Percentiles rank a stretch among this genome's conserved stretches.
These are phyloP conservation scores for Halenospora varia DNA, from an alignment of 495 filamentous ascomycete species.

Conservation along the genomic window DNA sequence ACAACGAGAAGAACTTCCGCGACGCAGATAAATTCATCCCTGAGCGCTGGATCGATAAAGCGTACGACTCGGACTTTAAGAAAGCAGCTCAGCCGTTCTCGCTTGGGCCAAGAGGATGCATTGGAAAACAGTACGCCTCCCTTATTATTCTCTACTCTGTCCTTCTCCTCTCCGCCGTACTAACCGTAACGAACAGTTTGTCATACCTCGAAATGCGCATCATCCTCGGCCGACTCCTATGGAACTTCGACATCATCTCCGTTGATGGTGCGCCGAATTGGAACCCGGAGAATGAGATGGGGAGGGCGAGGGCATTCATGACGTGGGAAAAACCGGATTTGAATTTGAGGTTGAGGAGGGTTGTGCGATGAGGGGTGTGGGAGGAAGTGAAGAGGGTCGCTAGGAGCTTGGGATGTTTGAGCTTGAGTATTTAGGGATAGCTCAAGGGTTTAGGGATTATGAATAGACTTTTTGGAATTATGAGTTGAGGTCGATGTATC, in stretches of 20 bases:
- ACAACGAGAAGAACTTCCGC: conserved; percentile 27
- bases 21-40: conserved; percentile 34
- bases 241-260: conserved; percentile 38
- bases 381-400: no score
- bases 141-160: no score
- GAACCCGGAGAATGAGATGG: conserved; percentile 9
- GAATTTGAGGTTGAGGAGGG: conserved; percentile 3
- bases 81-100: conserved; percentile 40
- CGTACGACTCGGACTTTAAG: conserved; percentile 28
- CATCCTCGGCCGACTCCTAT: conserved; percentile 49
- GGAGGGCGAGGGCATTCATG: conserved; percentile 5
- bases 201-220: conserved; percentile 50
- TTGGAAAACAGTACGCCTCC: conserved; percentile 31
- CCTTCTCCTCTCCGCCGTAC: no score
- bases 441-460: no score
- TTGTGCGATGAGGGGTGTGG: conserved; percentile 1
- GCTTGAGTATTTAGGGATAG: no score
- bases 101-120: conserved; percentile 41
- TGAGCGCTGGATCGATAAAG: conserved; percentile 34
- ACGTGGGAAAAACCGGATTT: conserved; percentile 15
- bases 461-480: no score
- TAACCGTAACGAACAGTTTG: conserved; percentile 19
- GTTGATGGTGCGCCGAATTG: conserved; percentile 11
- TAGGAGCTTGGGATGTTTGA: no score
- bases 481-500: no score